Evolutionary conservation across 352 stramenopile species (phyloP).

Genomic region (Globisporangium polare): DNA sequence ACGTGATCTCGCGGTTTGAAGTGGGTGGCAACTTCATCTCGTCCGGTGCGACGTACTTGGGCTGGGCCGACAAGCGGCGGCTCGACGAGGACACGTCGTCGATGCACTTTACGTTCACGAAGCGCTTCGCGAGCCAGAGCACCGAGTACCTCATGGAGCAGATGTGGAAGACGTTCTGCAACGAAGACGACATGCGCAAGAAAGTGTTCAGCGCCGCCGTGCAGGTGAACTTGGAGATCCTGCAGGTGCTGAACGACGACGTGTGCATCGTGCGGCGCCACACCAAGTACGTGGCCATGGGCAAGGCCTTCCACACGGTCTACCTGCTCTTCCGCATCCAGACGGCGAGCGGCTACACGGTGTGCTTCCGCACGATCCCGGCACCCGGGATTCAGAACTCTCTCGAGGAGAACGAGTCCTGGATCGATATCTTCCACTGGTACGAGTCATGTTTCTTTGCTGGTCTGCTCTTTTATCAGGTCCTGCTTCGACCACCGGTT

Average conservation of each 20-base stretch:
- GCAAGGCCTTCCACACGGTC: conserved; percentile 58
- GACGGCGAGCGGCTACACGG: conserved; percentile 43
- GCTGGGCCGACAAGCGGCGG: conserved; percentile 55
- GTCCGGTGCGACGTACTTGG: conserved; percentile 44
- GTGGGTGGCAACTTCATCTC: conserved; percentile 35
- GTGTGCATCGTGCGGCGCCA: conserved; percentile 51
- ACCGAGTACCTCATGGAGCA: conserved; percentile 36
- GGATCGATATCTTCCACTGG: conserved; percentile 74
- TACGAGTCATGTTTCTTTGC: conserved; percentile 2
- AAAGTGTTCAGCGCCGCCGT: conserved; percentile 50
- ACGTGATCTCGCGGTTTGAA: conserved; percentile 51
- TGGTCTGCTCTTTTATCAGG: neutral
- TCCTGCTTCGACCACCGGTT: too few relatives aligned
- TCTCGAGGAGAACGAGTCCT: conserved; percentile 42
- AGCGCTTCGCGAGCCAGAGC: conserved; percentile 32
- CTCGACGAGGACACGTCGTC: conserved; percentile 33
- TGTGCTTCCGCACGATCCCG: conserved; percentile 68
- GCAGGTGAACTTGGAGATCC: conserved; percentile 34
- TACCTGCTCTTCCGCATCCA: conserved; percentile 66
- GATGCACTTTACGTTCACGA: conserved; percentile 67
- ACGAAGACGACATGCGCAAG: conserved; percentile 43
- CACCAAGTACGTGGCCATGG: conserved; percentile 48
- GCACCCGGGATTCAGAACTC: conserved; percentile 41
- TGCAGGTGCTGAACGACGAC: conserved; percentile 51
- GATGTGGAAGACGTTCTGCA: conserved; percentile 44